These are phyloP conservation scores for Pseudogymnoascus sp. DNA, from an alignment of 2,329 filamentous ascomycete species.

Conservation along the genomic window DNA sequence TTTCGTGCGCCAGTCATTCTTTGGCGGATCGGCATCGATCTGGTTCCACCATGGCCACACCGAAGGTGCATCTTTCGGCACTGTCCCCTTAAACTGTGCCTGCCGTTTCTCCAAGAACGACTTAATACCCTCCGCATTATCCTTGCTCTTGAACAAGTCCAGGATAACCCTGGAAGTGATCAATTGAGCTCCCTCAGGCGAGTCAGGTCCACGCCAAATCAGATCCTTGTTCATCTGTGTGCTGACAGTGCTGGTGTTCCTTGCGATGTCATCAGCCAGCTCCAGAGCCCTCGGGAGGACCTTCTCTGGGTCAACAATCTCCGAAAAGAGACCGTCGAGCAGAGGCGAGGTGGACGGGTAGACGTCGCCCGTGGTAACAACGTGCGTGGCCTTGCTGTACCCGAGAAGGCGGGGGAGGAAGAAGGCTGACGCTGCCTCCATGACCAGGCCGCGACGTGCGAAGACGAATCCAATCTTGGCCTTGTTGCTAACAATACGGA, in stretches of 20 bases:
- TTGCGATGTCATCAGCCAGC: slow-evolving; percentile 59
- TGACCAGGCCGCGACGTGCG: slow-evolving; percentile 57
- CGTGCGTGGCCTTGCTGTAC: slow-evolving; percentile 53
- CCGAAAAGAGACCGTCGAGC: slow-evolving; percentile 58
- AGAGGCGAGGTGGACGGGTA: slow-evolving; percentile 46
- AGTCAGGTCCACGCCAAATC: slow-evolving; percentile 52
- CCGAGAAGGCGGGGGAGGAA: slow-evolving; percentile 66
- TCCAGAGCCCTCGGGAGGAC: slow-evolving; percentile 59
- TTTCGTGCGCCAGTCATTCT: slow-evolving; percentile 23
- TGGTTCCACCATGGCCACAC: slow-evolving; percentile 57
- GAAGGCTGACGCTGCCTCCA: slow-evolving; percentile 65
- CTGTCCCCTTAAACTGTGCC: slow-evolving; percentile 49
- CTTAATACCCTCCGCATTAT: slow-evolving; percentile 55
- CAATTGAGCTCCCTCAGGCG: slow-evolving; percentile 62
- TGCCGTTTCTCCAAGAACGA: slow-evolving; percentile 56
- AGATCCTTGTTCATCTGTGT: slow-evolving; percentile 63
- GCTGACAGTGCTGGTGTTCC: slow-evolving; percentile 57
- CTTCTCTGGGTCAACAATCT: slow-evolving; percentile 52
- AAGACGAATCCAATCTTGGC: slow-evolving; percentile 70
- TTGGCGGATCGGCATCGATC: slow-evolving; percentile 36
- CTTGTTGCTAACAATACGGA: slow-evolving; percentile 44
- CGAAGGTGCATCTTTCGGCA: slow-evolving; percentile 47
- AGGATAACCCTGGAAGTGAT: slow-evolving; percentile 61
- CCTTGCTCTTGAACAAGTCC: slow-evolving; percentile 49
- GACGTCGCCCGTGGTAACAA: slow-evolving; percentile 58